Percentiles rank a stretch among this genome's conserved stretches.
Evolutionary conservation across 305 asterid species (phyloP).

Genomic region (Fraxinus platypoda): DNA sequence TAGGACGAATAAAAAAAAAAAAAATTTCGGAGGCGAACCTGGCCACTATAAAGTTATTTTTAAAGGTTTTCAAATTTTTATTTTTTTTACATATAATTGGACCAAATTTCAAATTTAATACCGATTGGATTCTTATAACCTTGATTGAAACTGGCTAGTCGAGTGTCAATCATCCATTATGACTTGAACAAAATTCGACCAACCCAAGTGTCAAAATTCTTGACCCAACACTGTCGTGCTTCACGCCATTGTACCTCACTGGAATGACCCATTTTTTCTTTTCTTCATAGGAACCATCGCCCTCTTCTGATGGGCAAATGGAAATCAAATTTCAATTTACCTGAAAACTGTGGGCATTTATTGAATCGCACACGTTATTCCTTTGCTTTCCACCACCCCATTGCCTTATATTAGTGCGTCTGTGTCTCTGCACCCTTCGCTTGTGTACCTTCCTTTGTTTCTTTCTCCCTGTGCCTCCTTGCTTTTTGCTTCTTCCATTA

Average conservation of each 20-base stretch:
- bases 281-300: conserved; percentile 37
- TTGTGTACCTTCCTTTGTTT: background rate
- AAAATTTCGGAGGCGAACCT: no score
- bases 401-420: conserved; percentile 20
- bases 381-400: background rate
- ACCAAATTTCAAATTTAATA: background rate
- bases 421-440: conserved; percentile 13
- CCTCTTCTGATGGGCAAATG: background rate
- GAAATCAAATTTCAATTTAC: background rate
- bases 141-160: background rate
- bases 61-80: no score
- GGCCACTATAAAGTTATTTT: background rate
- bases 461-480: background rate
- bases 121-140: background rate
- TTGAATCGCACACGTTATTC: background rate
- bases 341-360: conserved; percentile 30
- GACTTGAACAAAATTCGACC: background rate
- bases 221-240: background rate
- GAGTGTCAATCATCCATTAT: background rate
- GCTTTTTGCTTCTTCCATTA: background rate
- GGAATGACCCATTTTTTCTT: background rate
- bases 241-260: background rate
- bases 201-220: background rate
- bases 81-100: background rate
- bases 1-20: no score